A percentile compares a stretch with the other conserved stretches of the same genome.
These are phyloP conservation scores for Flagelloscypha sp. DNA, from an alignment of 768 basidiomycete genomes.

Conservation along the genomic window DNA sequence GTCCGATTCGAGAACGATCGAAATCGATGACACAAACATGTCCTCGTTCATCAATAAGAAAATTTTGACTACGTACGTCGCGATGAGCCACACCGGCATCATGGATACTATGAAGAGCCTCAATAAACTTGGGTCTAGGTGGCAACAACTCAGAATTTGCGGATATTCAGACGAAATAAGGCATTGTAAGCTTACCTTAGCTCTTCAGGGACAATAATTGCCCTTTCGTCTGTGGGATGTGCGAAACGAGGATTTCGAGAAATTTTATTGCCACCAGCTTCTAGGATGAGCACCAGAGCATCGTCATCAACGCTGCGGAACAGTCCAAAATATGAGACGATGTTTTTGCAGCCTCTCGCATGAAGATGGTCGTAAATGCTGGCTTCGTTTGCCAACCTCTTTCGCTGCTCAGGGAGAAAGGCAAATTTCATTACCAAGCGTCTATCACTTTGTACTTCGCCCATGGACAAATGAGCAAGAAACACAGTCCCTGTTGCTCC, in stretches of 20 bases:
- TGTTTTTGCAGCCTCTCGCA: neutral
- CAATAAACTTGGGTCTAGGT: no score
- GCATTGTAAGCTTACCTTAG: no score
- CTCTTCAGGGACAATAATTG: no score
- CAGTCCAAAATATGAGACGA: slow-evolving; percentile 6
- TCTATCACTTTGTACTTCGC: no score
- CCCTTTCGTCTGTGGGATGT: no score
- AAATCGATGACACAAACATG: slow-evolving; percentile 19
- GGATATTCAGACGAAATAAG: no score
- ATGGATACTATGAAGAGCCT: slow-evolving; percentile 15
- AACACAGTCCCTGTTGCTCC: no score
- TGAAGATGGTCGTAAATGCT: slow-evolving; percentile 7
- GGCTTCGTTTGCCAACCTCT: slow-evolving; percentile 9
- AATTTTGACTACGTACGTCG: slow-evolving; percentile 17
- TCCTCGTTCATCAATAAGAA: slow-evolving; percentile 14
- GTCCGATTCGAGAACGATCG: no score
- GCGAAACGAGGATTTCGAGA: no score
- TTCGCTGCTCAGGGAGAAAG: slow-evolving; percentile 4
- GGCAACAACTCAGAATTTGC: no score
- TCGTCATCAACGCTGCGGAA: slow-evolving; percentile 8
- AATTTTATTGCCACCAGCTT: neutral
- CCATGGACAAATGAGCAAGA: no score
- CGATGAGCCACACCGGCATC: slow-evolving; percentile 16
- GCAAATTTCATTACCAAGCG: slow-evolving; percentile 14
- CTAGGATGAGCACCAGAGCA: slow-evolving; percentile 5